These are phyloP conservation scores for Wickerhamomyces sp. DNA, from an alignment of 1,139 yeast species.

Conservation along the genomic window DNA sequence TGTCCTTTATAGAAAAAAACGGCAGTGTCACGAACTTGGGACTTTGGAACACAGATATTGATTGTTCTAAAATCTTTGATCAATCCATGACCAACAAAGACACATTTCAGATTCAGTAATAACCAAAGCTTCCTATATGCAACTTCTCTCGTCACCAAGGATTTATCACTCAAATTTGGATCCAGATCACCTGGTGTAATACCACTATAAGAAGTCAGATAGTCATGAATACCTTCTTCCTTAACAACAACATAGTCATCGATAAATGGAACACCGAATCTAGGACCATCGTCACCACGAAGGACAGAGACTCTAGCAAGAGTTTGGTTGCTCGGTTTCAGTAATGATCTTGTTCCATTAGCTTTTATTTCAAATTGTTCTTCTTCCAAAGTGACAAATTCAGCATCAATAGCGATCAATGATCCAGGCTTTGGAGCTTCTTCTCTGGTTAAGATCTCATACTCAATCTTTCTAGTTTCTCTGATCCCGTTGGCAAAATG, in stretches of 20 bases:
- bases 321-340: conserved; percentile 72
- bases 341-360: conserved; percentile 61
- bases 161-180: conserved; percentile 57
- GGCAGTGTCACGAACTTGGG: conserved; percentile 87
- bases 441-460: conserved; percentile 53
- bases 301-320: conserved; percentile 88
- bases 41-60: conserved; percentile 78
- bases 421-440: conserved; percentile 76
- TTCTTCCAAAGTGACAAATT: conserved; percentile 78
- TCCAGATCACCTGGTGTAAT: conserved; percentile 89
- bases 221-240: conserved; percentile 68
- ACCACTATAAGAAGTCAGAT: conserved; percentile 87
- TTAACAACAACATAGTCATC: conserved; percentile 87
- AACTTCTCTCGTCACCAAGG: conserved; percentile 75
- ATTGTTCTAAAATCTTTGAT: conserved; percentile 89
- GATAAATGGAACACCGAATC: conserved; percentile 74
- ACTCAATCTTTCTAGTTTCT: conserved; percentile 54
- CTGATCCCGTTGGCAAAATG: conserved; percentile 71
- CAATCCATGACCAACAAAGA: conserved; percentile 93
- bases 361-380: conserved; percentile 76
- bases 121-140: conserved; percentile 90
- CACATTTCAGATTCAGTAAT: conserved; percentile 79
- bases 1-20: conserved; percentile 68
- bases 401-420: conserved; percentile 92
- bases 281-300: conserved; percentile 64